These are phyloP conservation scores for Pyrus communis DNA, from an alignment of 306 rosid species.

Conservation along the genomic window DNA sequence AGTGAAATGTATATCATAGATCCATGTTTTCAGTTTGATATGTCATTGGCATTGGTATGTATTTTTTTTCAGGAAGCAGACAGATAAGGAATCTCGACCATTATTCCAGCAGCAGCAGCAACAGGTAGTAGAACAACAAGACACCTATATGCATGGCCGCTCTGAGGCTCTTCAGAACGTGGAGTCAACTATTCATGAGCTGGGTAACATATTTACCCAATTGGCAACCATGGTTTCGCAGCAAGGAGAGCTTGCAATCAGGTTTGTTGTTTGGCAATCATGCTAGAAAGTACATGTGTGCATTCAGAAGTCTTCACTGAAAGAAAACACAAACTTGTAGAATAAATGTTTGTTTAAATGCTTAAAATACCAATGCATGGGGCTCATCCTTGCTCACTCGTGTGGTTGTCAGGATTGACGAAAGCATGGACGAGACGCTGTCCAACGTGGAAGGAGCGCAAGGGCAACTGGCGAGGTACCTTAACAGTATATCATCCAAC, in stretches of 20 bases:
- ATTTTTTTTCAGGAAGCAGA: slow-evolving; percentile 50
- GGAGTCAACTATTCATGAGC: slow-evolving; percentile 92
- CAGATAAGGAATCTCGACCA: slow-evolving; percentile 80
- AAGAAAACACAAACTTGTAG: neutral
- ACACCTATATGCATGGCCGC: slow-evolving; percentile 89
- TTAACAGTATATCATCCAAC: slow-evolving; percentile 84
- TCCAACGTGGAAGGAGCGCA: slow-evolving; percentile 92
- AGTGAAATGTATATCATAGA: neutral
- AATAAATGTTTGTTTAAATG: neutral
- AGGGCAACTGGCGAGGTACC: slow-evolving; percentile 80
- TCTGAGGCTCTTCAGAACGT: slow-evolving; percentile 95
- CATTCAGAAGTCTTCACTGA: neutral
- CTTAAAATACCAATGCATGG: neutral
- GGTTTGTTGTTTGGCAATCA: slow-evolving; percentile 31
- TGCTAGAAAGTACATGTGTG: neutral
- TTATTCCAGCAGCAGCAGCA: slow-evolving; percentile 53
- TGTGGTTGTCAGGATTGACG: slow-evolving; percentile 68
- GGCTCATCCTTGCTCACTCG: neutral
- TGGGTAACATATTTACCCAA: slow-evolving; percentile 82
- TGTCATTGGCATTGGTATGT: neutral
- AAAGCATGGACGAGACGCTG: slow-evolving; percentile 88
- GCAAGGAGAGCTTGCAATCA: slow-evolving; percentile 95
- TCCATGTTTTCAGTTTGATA: slow-evolving; percentile 14
- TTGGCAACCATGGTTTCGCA: slow-evolving; percentile 92
- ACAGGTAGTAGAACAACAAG: slow-evolving; percentile 64